Evolutionary conservation across 139 green algal genomes (phyloP), one percentile per base, ranked within the genome.

Genomic region (Micractinium sp.): DNA sequence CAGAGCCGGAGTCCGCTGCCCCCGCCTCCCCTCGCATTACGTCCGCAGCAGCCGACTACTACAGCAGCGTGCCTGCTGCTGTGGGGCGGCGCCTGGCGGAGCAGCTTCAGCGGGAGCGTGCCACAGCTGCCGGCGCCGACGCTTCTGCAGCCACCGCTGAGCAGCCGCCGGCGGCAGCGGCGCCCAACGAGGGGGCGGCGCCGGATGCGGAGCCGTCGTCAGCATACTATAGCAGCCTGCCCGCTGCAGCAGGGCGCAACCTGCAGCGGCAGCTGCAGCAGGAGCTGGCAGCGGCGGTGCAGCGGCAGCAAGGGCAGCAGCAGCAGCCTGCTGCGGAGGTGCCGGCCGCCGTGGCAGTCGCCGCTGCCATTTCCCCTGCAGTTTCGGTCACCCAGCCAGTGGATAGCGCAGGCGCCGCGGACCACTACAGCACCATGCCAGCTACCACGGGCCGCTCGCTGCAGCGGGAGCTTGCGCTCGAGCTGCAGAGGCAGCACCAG

Each of bases 381-480:
- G n/a, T 25, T 12, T 23, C 39, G 1, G 20, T 3, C 16, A 7
- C n/a, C 18, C 18, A 86, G 33, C 16, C 38, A 25, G 27, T n/a
- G n/a, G n/a, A n/a, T n/a, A n/a, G n/a, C n/a, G n/a, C 38, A 3
- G 27, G 36, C 3, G 53, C 19, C 18, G 0, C 53, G 0, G 61
- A 67, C 35, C 53, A 82, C 16, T 90, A 88, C 82, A 81, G 33
- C 73, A 90, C 60, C 35, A 82, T 90, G 87, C 87, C 87, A 0
- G 87, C 87, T 36, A 36, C 79, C 3, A 29, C 87, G 56, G 87
- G 87, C 0, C 87, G 78, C 9, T 47, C 60, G 22, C n/a, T 90
- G 67, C 87, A 75, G 69, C 60, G 39, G 0, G 23, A 90, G 27
- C 82, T 90, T 63, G 29, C 38, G 3, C 36, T 29, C 23, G 25